Conservation (phyloP, 352 stramenopile species). For the Phytophthora brassicae region DNA sequence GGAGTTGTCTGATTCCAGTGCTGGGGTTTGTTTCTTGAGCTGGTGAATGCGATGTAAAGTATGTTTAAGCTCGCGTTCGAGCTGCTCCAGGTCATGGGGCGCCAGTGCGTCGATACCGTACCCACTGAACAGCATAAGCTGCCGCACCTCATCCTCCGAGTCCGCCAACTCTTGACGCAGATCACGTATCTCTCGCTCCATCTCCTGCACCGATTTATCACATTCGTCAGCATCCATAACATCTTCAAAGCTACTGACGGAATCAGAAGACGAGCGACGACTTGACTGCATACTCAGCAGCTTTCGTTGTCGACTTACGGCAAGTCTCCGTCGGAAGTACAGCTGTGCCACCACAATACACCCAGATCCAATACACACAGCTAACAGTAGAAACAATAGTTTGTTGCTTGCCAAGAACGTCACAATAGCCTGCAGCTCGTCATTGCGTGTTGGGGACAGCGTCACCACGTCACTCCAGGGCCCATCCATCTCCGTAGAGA, state of each 20-base stretch:
- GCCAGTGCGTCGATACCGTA: slow-evolving; percentile 69
- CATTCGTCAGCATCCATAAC: not conserved
- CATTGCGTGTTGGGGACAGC: slow-evolving; percentile 48
- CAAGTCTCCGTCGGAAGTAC: slow-evolving; percentile 22
- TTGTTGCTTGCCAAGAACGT: slow-evolving; percentile 55
- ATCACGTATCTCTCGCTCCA: slow-evolving; percentile 65
- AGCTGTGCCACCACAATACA: slow-evolving; percentile 48
- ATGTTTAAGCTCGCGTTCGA: slow-evolving; percentile 58
- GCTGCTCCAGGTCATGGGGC: slow-evolving; percentile 44
- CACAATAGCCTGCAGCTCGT: slow-evolving; percentile 53
- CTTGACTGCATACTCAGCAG: slow-evolving; percentile 15
- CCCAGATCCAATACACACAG: slow-evolving; percentile 50
- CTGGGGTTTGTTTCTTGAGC: slow-evolving; percentile 29
- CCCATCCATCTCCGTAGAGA: slow-evolving; percentile 54
- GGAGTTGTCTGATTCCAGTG: slow-evolving; percentile 11
- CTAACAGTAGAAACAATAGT: slow-evolving; percentile 44
- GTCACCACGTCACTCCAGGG: slow-evolving; percentile 53
- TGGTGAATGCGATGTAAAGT: slow-evolving; percentile 60
- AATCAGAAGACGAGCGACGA: slow-evolving; percentile 10
- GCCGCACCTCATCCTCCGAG: slow-evolving; percentile 70
- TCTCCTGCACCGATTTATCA: slow-evolving; percentile 18
- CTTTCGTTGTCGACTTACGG: slow-evolving; percentile 9
- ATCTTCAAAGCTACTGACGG: not conserved
- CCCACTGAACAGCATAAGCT: slow-evolving; percentile 73
- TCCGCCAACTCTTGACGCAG: slow-evolving; percentile 77